phyloP scores from a whole-genome alignment of 371 early-diverging fungal genomes.

The Mortierella sp. region DNA sequence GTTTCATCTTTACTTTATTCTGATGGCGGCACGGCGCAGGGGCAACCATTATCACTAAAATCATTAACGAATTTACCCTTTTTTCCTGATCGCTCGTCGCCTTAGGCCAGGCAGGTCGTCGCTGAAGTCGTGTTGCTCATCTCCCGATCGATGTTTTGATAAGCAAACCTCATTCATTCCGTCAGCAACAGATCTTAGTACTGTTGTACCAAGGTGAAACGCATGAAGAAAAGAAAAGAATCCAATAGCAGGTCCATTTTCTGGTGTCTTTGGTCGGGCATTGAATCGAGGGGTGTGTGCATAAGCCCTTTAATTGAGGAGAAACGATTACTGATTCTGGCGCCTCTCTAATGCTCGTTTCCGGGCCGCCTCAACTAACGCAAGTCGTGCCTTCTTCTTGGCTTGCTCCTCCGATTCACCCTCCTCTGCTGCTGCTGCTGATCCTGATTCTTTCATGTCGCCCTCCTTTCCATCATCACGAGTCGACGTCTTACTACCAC shows the following conservation, averaged over 20 bases:
- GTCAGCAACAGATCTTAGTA: neutral
- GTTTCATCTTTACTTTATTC: too few relatives aligned
- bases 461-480: neutral
- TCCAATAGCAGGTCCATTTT: neutral
- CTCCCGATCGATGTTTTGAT: neutral
- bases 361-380: constrained; percentile 64
- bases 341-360: constrained; percentile 69
- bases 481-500: too few relatives aligned
- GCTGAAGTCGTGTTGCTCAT: too few relatives aligned
- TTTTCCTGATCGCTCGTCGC: too few relatives aligned
- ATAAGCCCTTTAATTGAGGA: neutral
- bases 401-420: constrained; percentile 36
- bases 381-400: constrained; percentile 57
- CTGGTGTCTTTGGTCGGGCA: neutral
- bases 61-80: too few relatives aligned
- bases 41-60: too few relatives aligned
- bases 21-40: too few relatives aligned
- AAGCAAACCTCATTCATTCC: neutral
- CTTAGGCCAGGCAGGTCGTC: too few relatives aligned
- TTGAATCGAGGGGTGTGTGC: neutral
- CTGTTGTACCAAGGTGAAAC: neutral
- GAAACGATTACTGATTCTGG: constrained; percentile 22
- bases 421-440: neutral
- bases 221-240: neutral
- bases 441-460: neutral